These are phyloP conservation scores for Aspergillus bombycis DNA, from an alignment of 2,329 filamentous ascomycete species.

Conservation along the genomic window DNA sequence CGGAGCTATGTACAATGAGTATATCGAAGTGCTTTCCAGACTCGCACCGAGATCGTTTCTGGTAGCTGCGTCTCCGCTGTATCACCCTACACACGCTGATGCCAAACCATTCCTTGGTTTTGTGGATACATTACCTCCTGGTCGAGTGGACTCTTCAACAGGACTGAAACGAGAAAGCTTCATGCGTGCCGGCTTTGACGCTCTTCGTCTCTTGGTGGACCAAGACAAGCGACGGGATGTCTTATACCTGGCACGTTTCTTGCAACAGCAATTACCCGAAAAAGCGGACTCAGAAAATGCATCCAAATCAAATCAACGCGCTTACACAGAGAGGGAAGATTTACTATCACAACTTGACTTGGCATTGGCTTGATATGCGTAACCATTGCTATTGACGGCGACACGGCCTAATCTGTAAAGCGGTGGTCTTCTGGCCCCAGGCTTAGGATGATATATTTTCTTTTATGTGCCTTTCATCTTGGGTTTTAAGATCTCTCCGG, in stretches of 20 bases:
- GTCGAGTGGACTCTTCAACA: slow-evolving; percentile 22
- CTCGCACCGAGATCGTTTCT: slow-evolving; percentile 29
- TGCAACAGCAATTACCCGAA: slow-evolving; percentile 36
- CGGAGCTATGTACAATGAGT: slow-evolving; percentile 37
- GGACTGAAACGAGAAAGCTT: slow-evolving; percentile 31
- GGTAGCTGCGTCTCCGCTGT: slow-evolving; percentile 35
- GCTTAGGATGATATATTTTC: neutral
- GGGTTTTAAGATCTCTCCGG: no score
- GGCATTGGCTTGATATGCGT: slow-evolving; percentile 22
- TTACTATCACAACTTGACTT: slow-evolving; percentile 30
- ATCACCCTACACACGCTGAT: slow-evolving; percentile 42
- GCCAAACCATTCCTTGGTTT: slow-evolving; percentile 34
- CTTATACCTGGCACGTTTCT: slow-evolving; percentile 31
- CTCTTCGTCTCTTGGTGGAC: slow-evolving; percentile 41
- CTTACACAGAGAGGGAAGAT: slow-evolving; percentile 27
- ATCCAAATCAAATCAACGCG: slow-evolving; percentile 18
- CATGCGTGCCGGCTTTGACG: slow-evolving; percentile 40
- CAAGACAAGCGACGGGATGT: slow-evolving; percentile 34
- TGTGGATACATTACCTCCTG: slow-evolving; percentile 26
- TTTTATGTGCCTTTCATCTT: neutral
- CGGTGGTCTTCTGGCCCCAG: neutral
- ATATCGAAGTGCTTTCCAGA: slow-evolving; percentile 27
- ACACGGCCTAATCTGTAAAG: neutral
- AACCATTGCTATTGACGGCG: neutral
- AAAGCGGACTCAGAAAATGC: slow-evolving; percentile 16